Base-by-base conservation (phyloP, 768 basidiomycete species). In the Clitopilus hobsonii region DNA sequence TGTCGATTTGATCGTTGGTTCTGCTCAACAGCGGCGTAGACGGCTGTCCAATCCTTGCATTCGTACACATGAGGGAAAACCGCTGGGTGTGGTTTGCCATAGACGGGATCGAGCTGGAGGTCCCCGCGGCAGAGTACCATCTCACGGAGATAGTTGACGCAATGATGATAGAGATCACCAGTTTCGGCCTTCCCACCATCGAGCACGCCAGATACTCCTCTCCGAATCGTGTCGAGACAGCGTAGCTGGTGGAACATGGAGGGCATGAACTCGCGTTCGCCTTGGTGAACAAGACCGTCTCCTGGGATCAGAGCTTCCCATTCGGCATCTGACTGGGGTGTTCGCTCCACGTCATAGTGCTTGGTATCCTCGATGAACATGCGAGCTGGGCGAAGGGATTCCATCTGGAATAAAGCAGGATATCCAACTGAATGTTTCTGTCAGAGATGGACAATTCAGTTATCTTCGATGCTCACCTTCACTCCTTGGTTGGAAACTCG, bases 291-390 rank as follows among this genome's bases (percentile, higher is more conserved):
- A 7, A 56, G 18, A 2, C 55, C 55, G 36, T 59, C 49, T 5
- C 55, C 55, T 23, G 72, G 71, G n/a, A 62, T 61, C 38, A 67
- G 55, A 7, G 68, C 62, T 18, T 55, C 58, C 71, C 71, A 73
- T 54, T 73, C 68, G 11, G 58, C 63, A 10, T 56, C 61, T 6
- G 63, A 67, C 26, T 69, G 64, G 16, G 60, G 54, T 4, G 63
- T 62, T 36, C 41, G 41, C 22, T 71, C 68, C 23, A 70, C 59
- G 1, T 55, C 60, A 56, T 66, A 70, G 41, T 65, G 67, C 32
- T 61, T 66, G 2, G 69, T 65, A 38, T 70, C 69, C 20, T 71
- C 69, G 58, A 71, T 68, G 18, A 65, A 63, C 65, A 71, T 69
- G 1, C 68, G 61, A 13, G 69, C 67, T 3, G 61, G 61, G 24